phyloP scores from a whole-genome alignment of 352 stramenopile species.

The Phytopythium ostracodes region DNA sequence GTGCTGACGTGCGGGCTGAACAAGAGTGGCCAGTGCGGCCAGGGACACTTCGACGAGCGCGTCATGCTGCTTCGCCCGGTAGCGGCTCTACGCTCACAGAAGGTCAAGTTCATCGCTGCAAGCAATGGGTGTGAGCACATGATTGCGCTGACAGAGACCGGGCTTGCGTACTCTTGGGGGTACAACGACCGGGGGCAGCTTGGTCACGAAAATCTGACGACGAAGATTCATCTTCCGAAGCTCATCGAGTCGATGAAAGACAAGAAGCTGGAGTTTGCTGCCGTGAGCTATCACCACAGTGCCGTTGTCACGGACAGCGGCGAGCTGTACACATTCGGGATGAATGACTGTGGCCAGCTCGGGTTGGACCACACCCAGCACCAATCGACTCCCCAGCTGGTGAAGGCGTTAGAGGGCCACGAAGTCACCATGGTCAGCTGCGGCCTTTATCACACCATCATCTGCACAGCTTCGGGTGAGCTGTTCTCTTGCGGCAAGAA shows the following conservation, averaged over 20 bases:
- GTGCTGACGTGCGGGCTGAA: slow-evolving; percentile 83
- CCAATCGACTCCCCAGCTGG: slow-evolving; percentile 63
- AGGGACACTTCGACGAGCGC: slow-evolving; percentile 84
- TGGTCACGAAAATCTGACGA: slow-evolving; percentile 79
- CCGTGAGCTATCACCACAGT: slow-evolving; percentile 86
- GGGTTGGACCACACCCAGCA: slow-evolving; percentile 81
- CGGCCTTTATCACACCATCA: slow-evolving; percentile 81
- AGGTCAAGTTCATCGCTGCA: slow-evolving; percentile 77
- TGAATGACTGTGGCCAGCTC: slow-evolving; percentile 88
- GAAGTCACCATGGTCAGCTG: slow-evolving; percentile 78
- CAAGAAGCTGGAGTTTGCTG: slow-evolving; percentile 75
- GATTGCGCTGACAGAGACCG: slow-evolving; percentile 78
- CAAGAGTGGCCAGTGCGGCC: slow-evolving; percentile 86
- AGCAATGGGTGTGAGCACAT: slow-evolving; percentile 89
- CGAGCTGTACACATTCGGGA: slow-evolving; percentile 85
- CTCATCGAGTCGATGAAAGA: slow-evolving; percentile 82
- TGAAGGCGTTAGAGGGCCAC: slow-evolving; percentile 67
- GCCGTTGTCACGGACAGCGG: slow-evolving; percentile 67
- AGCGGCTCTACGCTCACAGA: slow-evolving; percentile 69
- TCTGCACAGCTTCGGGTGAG: slow-evolving; percentile 64
- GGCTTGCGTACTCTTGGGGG: slow-evolving; percentile 81
- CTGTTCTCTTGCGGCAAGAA: slow-evolving; percentile 85
- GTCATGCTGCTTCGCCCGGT: slow-evolving; percentile 82
- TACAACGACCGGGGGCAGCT: slow-evolving; percentile 88
- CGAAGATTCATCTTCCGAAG: slow-evolving; percentile 82